Conservation (phyloP, 108 stramenopile genomes). For the Pseudonitzschia delicatissima region DNA sequence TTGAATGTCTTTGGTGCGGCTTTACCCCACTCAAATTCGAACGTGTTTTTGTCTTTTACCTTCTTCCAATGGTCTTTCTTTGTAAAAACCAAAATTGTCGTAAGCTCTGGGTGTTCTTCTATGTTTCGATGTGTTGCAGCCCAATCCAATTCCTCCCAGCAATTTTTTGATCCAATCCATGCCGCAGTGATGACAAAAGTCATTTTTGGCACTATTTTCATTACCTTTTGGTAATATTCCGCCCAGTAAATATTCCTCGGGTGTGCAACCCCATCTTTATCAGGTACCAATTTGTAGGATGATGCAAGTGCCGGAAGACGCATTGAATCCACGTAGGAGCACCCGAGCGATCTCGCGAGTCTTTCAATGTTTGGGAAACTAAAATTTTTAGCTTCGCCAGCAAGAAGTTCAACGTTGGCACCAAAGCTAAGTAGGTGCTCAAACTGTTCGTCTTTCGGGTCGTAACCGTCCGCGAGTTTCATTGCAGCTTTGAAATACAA, state of each 20-base stretch:
- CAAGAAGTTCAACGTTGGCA: not conserved
- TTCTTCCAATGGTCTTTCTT: not conserved
- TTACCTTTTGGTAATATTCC: not conserved
- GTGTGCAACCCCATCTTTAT: not conserved
- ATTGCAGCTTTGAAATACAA: not conserved
- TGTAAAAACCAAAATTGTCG: not conserved
- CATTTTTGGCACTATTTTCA: not conserved
- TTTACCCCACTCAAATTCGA: too few relatives aligned
- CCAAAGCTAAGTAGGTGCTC: constrained; percentile 5
- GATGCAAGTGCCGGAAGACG: not conserved
- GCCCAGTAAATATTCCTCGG: constrained; percentile 4
- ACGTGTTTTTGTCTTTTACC: not conserved
- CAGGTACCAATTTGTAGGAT: constrained; percentile 2
- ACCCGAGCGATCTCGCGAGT: not conserved
- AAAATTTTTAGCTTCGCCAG: not conserved
- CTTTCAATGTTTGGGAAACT: constrained; percentile 3
- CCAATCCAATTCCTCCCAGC: not conserved
- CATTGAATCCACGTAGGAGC: constrained; percentile 1
- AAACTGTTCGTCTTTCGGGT: not conserved
- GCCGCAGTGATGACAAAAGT: constrained; percentile 3
- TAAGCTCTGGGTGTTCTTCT: not conserved
- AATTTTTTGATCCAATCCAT: not conserved
- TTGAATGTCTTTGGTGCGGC: too few relatives aligned
- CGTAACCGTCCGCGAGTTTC: not conserved
- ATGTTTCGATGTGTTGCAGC: not conserved